These are phyloP conservation scores for Gossypium anomalum DNA, from an alignment of 345 rosid genomes.

Conservation along the genomic window DNA sequence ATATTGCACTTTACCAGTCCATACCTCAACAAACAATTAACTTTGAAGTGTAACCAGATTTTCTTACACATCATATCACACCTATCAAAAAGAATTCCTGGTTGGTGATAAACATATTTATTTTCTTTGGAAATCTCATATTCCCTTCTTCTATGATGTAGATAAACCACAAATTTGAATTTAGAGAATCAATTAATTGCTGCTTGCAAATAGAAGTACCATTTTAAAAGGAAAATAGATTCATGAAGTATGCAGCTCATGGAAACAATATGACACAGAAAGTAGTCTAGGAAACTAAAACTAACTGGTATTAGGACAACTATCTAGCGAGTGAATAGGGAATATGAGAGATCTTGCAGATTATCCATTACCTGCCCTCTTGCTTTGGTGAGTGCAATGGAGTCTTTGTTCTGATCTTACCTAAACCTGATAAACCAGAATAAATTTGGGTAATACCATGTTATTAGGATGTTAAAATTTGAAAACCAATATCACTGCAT, in stretches of 20 bases:
- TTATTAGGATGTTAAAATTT: conserved; percentile 4
- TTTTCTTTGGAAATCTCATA: too few species aligned
- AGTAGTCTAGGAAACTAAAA: conserved; percentile 1
- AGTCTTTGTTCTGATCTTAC: conserved; percentile 60
- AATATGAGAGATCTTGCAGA: background rate
- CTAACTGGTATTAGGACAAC: background rate
- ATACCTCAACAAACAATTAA: background rate
- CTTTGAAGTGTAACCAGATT: background rate
- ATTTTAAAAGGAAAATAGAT: background rate
- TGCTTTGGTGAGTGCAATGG: conserved; percentile 55
- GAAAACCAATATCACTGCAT: background rate
- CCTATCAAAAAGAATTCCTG: background rate
- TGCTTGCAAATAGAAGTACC: background rate
- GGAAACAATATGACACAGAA: background rate
- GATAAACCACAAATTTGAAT: too few species aligned
- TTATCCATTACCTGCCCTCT: conserved; percentile 42
- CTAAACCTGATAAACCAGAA: conserved; percentile 55
- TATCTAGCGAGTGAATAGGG: background rate
- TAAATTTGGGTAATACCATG: background rate
- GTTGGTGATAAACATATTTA: too few species aligned
- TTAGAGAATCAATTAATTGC: background rate
- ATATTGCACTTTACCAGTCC: background rate
- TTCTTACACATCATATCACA: conserved; percentile 1
- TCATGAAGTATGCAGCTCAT: background rate
- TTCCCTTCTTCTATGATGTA: too few species aligned